Evolutionary conservation across 305 asterid genomes (phyloP).

Genomic region (Rubia peregrina): DNA sequence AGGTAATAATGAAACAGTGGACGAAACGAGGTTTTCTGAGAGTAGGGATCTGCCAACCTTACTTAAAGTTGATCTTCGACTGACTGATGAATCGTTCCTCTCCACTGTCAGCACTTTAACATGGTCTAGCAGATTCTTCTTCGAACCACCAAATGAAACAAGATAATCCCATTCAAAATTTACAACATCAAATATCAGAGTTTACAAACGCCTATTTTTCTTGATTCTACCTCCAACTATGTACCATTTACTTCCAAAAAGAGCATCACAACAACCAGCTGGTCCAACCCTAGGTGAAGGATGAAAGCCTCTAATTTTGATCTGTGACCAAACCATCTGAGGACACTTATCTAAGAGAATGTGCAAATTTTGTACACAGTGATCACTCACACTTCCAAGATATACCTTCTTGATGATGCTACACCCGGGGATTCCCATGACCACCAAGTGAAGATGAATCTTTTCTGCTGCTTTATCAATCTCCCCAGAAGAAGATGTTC

Average conservation of each 20-base stretch:
- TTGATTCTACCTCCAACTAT: constrained; percentile 97
- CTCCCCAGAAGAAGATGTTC: too few relatives aligned
- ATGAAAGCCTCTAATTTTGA: constrained; percentile 80
- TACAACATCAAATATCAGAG: constrained; percentile 72
- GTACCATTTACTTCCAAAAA: constrained; percentile 90
- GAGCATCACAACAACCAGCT: constrained; percentile 97
- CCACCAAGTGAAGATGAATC: too few relatives aligned
- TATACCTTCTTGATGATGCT: too few relatives aligned
- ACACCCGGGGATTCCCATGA: too few relatives aligned
- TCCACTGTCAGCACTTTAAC: constrained; percentile 89
- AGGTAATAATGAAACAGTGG: constrained; percentile 13
- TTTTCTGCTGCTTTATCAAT: too few relatives aligned
- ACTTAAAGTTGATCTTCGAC: constrained; percentile 70
- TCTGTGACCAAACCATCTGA: constrained; percentile 96
- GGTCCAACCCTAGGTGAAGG: constrained; percentile 62
- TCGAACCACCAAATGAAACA: constrained; percentile 93
- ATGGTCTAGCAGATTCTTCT: constrained; percentile 91
- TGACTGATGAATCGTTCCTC: constrained; percentile 57
- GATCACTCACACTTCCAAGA: too few relatives aligned
- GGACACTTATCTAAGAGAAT: constrained; percentile 4
- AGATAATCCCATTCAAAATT: constrained; percentile 95
- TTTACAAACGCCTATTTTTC: constrained; percentile 81
- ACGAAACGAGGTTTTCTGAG: constrained; percentile 41
- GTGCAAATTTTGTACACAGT: too few relatives aligned
- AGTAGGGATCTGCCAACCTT: constrained; percentile 70